Evolutionary conservation across 2,329 filamentous ascomycete genomes (phyloP).

Genomic region (Lasiodiplodia citricola): DNA sequence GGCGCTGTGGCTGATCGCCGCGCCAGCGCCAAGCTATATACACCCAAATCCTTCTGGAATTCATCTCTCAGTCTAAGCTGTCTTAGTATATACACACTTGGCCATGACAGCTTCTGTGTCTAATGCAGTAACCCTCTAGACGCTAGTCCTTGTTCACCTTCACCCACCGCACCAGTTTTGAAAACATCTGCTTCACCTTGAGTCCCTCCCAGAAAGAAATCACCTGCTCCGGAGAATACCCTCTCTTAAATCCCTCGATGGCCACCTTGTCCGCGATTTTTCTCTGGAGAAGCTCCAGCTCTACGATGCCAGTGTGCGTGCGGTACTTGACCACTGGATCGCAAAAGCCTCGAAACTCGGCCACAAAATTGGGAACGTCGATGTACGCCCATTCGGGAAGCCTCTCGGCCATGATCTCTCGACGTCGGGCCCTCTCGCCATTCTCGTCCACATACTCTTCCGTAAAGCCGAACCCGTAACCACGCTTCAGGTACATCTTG

Average conservation of each 20-base stretch:
- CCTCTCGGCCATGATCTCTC: background rate
- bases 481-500: background rate
- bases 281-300: background rate
- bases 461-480: background rate
- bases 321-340: constrained; percentile 9
- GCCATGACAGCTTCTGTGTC: background rate
- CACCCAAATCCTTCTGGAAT: background rate
- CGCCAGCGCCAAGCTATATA: background rate
- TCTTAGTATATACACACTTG: background rate
- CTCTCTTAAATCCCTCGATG: background rate
- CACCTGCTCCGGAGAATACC: too few species aligned
- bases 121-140: background rate
- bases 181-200: too few species aligned
- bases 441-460: background rate
- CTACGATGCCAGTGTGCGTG: constrained; percentile 16
- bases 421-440: background rate
- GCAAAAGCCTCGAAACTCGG: constrained; percentile 4
- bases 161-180: too few species aligned
- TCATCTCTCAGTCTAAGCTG: background rate
- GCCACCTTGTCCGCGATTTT: background rate
- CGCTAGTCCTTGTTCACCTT: background rate
- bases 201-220: too few species aligned
- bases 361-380: constrained; percentile 1
- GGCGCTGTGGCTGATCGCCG: background rate
- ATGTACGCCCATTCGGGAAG: background rate